Evolutionary conservation across 192 early-diverging fungal species (phyloP), one percentile per base, ranked within the genome.

Genomic region (Spizellomyces punctatus): DNA sequence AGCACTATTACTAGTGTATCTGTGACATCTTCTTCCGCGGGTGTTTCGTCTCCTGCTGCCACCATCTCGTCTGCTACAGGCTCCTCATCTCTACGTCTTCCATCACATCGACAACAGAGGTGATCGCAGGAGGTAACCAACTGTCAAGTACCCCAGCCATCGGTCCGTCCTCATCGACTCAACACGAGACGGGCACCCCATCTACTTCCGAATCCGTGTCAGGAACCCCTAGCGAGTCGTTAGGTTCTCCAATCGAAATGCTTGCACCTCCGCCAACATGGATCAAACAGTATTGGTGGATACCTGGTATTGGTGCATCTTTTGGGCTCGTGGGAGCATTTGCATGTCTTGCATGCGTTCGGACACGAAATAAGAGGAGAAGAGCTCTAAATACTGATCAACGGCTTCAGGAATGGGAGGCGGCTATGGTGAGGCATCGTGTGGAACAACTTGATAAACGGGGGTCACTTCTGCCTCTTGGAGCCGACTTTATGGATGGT

Each of bases 391-490:
- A 19, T 10, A 72, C 71, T 8, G 71, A 72, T 46, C 21, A 55
- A 9, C 71, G 63, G 2, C 55, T 72, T 21, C 43, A 36, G 5
- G 63, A 72, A 42, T 72, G 71, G 71, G 71, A 72, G 46, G 55
- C 44, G 1, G 71, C 71, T 41, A 72, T 72, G 71, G 71, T 61
- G 12, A 48, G 54, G 41, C 71, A 72, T 44, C 71, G 71, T 42
- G 47, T 56, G 8, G 71, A 72, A 0, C 62, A 63, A 60, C 49
- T 72, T 41, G 71, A 62, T 22, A 63, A 27, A 16, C 59, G 41
- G 1, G 69, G 69, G 36, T 47, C 42, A 10, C 45, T 71, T 41
- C 17, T 52, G 42, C 58, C 69, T 9, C 59, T 71, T 10, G 69
- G 69, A 17, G 69, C 59, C 44, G 54, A 62, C 44, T 22, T 71